phyloP scores from a whole-genome alignment of 768 basidiomycete species.

The Hygrophorus russula region DNA sequence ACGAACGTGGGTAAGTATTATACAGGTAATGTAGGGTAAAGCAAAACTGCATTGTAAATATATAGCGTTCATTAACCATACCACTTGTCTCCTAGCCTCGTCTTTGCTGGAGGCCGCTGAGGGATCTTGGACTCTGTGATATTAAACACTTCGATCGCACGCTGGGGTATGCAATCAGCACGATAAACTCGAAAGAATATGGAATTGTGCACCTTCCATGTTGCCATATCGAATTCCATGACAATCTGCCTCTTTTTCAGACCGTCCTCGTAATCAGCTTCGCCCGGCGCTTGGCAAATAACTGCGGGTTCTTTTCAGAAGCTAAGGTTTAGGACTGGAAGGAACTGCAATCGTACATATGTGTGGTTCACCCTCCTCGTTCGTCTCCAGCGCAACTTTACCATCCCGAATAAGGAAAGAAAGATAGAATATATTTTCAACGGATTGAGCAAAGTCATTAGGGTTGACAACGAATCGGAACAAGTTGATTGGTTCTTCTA shows the following conservation, averaged over 20 bases:
- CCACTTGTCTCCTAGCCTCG: slow-evolving; percentile 56
- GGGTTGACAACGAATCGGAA: slow-evolving; percentile 90
- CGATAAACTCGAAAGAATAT: too few relatives aligned
- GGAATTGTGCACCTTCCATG: slow-evolving; percentile 83
- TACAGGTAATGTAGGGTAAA: background rate
- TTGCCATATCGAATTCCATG: slow-evolving; percentile 82
- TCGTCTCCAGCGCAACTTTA: slow-evolving; percentile 60
- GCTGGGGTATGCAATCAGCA: too few relatives aligned
- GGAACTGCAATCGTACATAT: slow-evolving; percentile 45
- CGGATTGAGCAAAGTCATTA: slow-evolving; percentile 80
- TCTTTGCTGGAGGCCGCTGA: slow-evolving; percentile 48
- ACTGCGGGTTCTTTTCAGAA: slow-evolving; percentile 26
- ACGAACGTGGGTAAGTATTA: background rate
- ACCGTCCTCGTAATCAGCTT: slow-evolving; percentile 52
- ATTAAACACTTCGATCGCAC: slow-evolving; percentile 79
- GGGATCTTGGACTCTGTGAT: slow-evolving; percentile 73
- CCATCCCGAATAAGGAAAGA: slow-evolving; percentile 89
- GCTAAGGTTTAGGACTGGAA: background rate
- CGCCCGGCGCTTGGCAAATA: slow-evolving; percentile 50
- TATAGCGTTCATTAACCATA: slow-evolving; percentile 36
- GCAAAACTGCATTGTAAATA: background rate
- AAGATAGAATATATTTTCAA: slow-evolving; percentile 94
- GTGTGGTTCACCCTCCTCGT: slow-evolving; percentile 57
- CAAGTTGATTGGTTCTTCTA: slow-evolving; percentile 51
- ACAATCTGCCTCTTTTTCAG: slow-evolving; percentile 77